phyloP scores from a whole-genome alignment of 1,284 basidiomycete species.

The Naganishia sp. region DNA sequence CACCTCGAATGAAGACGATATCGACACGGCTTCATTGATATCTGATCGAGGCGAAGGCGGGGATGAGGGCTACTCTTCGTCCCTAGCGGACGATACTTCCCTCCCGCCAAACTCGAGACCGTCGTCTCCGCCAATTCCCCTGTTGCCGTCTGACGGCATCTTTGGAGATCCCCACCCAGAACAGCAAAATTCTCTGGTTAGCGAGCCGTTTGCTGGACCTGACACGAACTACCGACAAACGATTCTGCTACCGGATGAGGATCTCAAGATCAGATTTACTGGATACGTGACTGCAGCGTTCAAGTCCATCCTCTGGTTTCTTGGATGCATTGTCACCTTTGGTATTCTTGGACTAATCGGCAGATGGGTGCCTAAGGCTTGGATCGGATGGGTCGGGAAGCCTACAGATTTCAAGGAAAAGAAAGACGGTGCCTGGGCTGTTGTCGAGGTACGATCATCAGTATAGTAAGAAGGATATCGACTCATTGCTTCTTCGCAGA shows the following conservation, averaged over 20 bases:
- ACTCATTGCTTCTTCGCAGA: slow-evolving; percentile 57
- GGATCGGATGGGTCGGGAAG: slow-evolving; percentile 82
- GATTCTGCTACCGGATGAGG: slow-evolving; percentile 87
- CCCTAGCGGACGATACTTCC: slow-evolving; percentile 54
- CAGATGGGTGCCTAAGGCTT: slow-evolving; percentile 88
- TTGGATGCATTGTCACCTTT: slow-evolving; percentile 68
- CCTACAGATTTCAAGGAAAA: slow-evolving; percentile 81
- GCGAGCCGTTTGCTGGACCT: slow-evolving; percentile 44
- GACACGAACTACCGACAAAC: slow-evolving; percentile 64
- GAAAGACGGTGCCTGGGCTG: slow-evolving; percentile 69
- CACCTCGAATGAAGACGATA: slow-evolving; percentile 43
- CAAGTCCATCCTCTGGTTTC: slow-evolving; percentile 71
- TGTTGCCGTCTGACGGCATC: slow-evolving; percentile 50
- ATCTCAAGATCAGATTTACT: slow-evolving; percentile 81
- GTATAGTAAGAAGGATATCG: neutral
- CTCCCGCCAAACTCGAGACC: slow-evolving; percentile 52
- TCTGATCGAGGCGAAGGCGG: slow-evolving; percentile 42
- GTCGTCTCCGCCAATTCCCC: slow-evolving; percentile 47
- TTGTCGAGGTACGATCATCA: slow-evolving; percentile 74
- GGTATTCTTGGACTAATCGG: slow-evolving; percentile 81
- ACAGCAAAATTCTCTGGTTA: slow-evolving; percentile 37
- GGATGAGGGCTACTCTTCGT: slow-evolving; percentile 50
- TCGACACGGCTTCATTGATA: slow-evolving; percentile 39
- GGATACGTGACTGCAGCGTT: slow-evolving; percentile 75
- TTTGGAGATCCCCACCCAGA: slow-evolving; percentile 46